Conservation (phyloP, 1,139 yeast genomes). For the Suhomyces bribrorum region DNA sequence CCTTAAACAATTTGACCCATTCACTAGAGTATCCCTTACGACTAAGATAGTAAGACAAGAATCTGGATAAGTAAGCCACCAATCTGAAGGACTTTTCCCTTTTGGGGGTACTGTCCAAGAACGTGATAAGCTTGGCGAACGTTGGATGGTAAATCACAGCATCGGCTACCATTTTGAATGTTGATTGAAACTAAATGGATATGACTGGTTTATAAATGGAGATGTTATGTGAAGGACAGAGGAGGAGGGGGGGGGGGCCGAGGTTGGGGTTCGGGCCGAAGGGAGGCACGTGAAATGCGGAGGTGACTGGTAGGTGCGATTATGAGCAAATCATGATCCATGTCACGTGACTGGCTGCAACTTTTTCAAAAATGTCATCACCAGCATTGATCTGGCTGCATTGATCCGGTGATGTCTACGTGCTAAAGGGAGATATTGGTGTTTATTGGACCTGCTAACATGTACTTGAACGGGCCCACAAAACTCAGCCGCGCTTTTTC, state of each 20-base stretch:
- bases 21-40: slow-evolving; percentile 60
- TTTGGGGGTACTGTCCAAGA: slow-evolving; percentile 64
- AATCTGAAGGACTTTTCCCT: slow-evolving; percentile 80
- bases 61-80: slow-evolving; percentile 79
- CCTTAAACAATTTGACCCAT: slow-evolving; percentile 51
- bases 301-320: slow-evolving; percentile 1
- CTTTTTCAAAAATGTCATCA: no score
- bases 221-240: slow-evolving; percentile 1
- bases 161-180: slow-evolving; percentile 58
- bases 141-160: slow-evolving; percentile 75
- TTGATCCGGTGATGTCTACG: no score
- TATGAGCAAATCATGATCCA: neutral
- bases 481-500: no score
- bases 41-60: slow-evolving; percentile 62
- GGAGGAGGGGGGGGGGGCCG: slow-evolving; percentile 6
- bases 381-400: no score
- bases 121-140: slow-evolving; percentile 59
- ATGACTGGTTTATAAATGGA: neutral
- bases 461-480: no score
- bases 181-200: neutral
- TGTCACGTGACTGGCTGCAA: no score
- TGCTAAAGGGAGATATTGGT: no score
- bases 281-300: slow-evolving; percentile 8
- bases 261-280: slow-evolving; percentile 7
- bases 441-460: no score